Evolutionary conservation across 1,284 basidiomycete species (phyloP).

Genomic region (Boletus semigastroideus): DNA sequence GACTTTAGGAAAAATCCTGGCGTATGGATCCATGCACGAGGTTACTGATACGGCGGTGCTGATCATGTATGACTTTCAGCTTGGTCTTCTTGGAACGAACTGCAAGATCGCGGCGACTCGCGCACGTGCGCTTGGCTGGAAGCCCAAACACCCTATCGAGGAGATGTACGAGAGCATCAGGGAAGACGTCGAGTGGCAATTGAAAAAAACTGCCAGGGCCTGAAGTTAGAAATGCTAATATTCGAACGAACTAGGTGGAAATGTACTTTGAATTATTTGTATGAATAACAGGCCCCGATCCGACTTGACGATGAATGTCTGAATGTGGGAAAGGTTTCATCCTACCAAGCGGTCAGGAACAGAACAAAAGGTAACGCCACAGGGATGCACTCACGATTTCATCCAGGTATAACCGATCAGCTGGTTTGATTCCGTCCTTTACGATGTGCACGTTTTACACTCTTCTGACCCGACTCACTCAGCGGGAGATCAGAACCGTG

Average conservation of each 20-base stretch:
- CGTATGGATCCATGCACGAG: slow-evolving; percentile 6
- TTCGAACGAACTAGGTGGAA: not conserved
- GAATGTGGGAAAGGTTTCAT: too few species aligned
- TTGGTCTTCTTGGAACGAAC: slow-evolving; percentile 50
- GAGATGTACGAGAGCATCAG: slow-evolving; percentile 49
- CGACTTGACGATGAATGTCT: too few species aligned
- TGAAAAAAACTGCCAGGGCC: slow-evolving; percentile 8
- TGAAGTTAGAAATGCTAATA: not conserved
- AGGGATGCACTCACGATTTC: too few species aligned
- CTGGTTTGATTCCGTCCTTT: too few species aligned
- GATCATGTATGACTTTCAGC: slow-evolving; percentile 24
- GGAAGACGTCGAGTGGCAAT: slow-evolving; percentile 39
- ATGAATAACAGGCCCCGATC: not conserved
- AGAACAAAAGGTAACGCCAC: too few species aligned
- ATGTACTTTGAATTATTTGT: not conserved
- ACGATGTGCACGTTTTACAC: too few species aligned
- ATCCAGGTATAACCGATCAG: too few species aligned
- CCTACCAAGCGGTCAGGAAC: too few species aligned
- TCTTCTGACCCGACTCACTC: too few species aligned
- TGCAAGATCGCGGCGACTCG: slow-evolving; percentile 50
- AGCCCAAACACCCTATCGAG: slow-evolving; percentile 43
- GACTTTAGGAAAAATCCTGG: slow-evolving; percentile 31
- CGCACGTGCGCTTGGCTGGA: slow-evolving; percentile 58
- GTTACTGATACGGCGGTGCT: not conserved
- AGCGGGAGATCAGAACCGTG: too few species aligned